These are phyloP conservation scores for Colletotrichum tamarilloi DNA, from an alignment of 2,329 filamentous ascomycete species.

Conservation along the genomic window DNA sequence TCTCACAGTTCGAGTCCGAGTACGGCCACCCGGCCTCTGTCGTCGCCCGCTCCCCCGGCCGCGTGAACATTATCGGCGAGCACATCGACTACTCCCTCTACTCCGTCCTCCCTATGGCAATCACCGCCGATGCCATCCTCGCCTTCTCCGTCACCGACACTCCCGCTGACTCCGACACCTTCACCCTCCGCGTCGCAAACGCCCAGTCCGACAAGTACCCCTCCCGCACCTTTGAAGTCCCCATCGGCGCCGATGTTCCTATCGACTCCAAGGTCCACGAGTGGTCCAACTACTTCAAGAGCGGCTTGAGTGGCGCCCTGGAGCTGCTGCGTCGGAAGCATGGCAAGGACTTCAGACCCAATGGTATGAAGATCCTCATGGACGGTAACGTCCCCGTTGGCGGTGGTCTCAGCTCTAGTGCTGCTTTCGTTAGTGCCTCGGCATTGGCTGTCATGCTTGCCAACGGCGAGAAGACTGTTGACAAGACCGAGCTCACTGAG, in stretches of 20 bases:
- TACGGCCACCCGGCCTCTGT: conserved; percentile 82
- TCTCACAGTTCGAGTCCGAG: conserved; percentile 74
- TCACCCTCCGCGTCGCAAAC: conserved; percentile 83
- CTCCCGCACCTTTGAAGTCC: conserved; percentile 78
- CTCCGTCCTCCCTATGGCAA: conserved; percentile 94
- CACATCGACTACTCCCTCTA: conserved; percentile 99
- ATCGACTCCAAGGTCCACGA: conserved; percentile 89
- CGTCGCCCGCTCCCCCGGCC: conserved; percentile 88
- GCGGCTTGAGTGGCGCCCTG: conserved; percentile 84
- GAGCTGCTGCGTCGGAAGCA: conserved; percentile 78
- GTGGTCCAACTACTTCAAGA: conserved; percentile 99
- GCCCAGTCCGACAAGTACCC: conserved; percentile 81
- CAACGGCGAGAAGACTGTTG: conserved; percentile 80
- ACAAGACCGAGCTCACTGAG: conserved; percentile 93
- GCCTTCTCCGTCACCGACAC: conserved; percentile 73
- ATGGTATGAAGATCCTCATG: conserved; percentile 87
- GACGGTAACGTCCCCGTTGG: conserved; percentile 93
- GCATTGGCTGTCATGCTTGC: conserved; percentile 89
- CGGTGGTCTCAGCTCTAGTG: conserved; percentile 92
- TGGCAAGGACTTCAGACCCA: conserved; percentile 68
- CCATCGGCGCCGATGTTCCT: conserved; percentile 70
- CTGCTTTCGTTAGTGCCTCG: conserved; percentile 91
- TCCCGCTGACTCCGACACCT: conserved; percentile 63
- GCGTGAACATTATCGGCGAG: conserved; percentile 98
- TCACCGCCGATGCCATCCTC: conserved; percentile 89